Base-by-base conservation (phyloP, 192 early-diverging fungal species). In the Lobulomyces angularis region DNA sequence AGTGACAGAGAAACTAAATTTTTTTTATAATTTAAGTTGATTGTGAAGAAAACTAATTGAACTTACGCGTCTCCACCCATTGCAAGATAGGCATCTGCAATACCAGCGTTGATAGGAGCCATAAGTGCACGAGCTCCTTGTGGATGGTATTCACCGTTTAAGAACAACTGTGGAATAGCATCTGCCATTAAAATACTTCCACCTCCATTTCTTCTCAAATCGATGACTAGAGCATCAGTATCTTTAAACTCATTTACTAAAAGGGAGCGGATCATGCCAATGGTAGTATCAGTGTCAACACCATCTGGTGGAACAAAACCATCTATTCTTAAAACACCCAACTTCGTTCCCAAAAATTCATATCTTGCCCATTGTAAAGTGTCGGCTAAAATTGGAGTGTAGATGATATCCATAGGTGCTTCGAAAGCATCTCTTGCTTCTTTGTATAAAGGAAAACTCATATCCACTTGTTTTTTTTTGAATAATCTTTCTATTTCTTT, bases 141-240 rank as follows among this genome's bases (percentile, higher is more conserved):
- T 11, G 33, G 21, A 19, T 37, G 21, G 36, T 39, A 46, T 16
- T 32, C 36, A 3, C 14, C 17, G n/a, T 3, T 5, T 46, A 58
- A 16, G n/a, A 32, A 32, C 1, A 58, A 37, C 35, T 58, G 50
- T 19, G 43, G 33, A 28, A 58, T 9, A 3, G 26, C 17, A 16
- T 53, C 44, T 12, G 56, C 41, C 20, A 54, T 17, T 6, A 12
- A n/a, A 26, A 45, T 37, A 26, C 17, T 20, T 16, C 55, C 55
- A 17, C 55, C 55, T 28, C 48, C 50, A 35, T 58, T 58, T 38
- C 2, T 12, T 14, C 50, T 22, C 14, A 58, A 8, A 19, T 58
- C 55, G 8, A 58, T 12, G 1, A 58, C 35, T 8, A 58, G 17
- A 4, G 26, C 8, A 20, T 41, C 31, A 19, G 51, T 46, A 17